Base-by-base conservation (phyloP, 2,329 filamentous ascomycete species). In the Aspergillus sp. region DNA sequence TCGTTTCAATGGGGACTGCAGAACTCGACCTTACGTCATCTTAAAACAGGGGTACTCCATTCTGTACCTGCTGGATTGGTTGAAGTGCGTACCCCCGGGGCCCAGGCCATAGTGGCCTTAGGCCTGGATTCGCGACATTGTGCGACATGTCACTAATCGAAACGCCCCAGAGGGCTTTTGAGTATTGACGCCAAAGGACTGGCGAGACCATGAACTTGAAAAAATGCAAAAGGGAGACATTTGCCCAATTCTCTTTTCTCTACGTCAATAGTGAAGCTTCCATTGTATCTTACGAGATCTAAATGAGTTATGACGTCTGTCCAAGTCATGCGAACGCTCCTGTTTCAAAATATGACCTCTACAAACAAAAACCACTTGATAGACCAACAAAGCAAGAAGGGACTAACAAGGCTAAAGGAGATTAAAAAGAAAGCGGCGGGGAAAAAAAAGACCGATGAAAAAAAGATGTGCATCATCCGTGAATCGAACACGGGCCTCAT, bases 401-500 rank as follows among this genome's bases (percentile, higher is more conserved):
- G n/a, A 21, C n/a, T 7, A 15, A n/a, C 6, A 7, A 32, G 12
- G n/a, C n/a, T 10, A 25, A 52, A 38, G 28, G 8, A 0, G 12
- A 52, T 4, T 30, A 7, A 4, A 39, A 8, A 19, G 71, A 74
- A 71, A 70, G 72, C 65, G 69, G 72, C 74, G 25, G 25, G 7
- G 70, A 70, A 48, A 57, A 57, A 55, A 58, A 45, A 28, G 4
- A n/a, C n/a, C n/a, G n/a, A 36, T 15, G 10, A 36, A 36, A 58
- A 64, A 65, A 55, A 41, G 9, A 17, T 57, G 2, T 74, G 71
- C 72, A 74, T 72, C 72, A 76, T 77, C 76, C 76, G 76, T 76
- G 76, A 78, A 78, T 78, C 76, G 76, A 78, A 78, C 76, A 76
- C 76, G 76, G 76, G 76, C 76, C 76, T 78, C 76, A 71, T 78